Evolutionary conservation across 805 yeast genomes (phyloP), one percentile per base, ranked within the genome.

Genomic region (Millerozyma acaciae): DNA sequence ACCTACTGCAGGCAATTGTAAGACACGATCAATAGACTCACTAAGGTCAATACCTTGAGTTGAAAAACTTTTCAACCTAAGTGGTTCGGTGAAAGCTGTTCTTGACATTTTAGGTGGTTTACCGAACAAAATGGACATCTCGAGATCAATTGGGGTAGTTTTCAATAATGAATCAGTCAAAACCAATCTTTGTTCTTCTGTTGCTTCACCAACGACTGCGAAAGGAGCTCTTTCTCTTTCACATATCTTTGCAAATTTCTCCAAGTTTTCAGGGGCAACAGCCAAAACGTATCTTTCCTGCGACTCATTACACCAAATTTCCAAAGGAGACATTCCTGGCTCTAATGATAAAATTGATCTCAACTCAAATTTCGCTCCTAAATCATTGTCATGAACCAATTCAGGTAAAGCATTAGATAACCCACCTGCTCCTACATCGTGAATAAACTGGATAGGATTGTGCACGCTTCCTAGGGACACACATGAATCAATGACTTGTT

Each of bases 401-500:
- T 93, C 99, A 7, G 99, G 97, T 48, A 93, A 70, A 6, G 98
- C 99, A 52, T 93, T 93, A 14, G 97, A 88, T 45, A 93, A 70
- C 31, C 99, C 99, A 61, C 99, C 99, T 30, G 99, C 99, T 62
- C 99, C 99, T 28, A 93, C 98, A 64, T 93, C 99, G 60, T 93
- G 99, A 49, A 93, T 84, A 23, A 94, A 88, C 62, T 89, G 93
- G 44, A 93, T 85, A 32, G 97, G 97, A 38, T 68, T 73, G 16
- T 48, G 48, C 14, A 65, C 65, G 9, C 65, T 65, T 32, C 95
- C 96, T 33, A 85, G 68, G 2, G 96, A 80, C 26, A 80, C 80
- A 74, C 99, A 93, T 12, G 94, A 79, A 59, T 90, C 95, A 44
- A 93, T 90, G 27, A 93, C 99, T 72, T 87, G 93, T 64, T 93